phyloP scores from a whole-genome alignment of 1,139 yeast species.

The Maudiozyma humilis region DNA sequence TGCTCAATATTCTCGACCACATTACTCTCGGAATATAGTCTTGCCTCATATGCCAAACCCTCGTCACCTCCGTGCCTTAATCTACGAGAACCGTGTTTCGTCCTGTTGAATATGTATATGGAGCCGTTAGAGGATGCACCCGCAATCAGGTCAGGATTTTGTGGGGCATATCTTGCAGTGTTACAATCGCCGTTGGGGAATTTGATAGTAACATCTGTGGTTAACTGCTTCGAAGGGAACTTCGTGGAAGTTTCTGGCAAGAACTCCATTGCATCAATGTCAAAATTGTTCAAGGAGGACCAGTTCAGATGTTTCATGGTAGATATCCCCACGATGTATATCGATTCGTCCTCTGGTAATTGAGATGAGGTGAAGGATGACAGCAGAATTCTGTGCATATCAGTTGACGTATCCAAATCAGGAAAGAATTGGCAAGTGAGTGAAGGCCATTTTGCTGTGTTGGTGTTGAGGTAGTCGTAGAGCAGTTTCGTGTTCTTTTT shows the following conservation, averaged over 20 bases:
- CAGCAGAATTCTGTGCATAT: slow-evolving; percentile 26
- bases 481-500: slow-evolving; percentile 64
- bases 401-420: slow-evolving; percentile 31
- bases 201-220: slow-evolving; percentile 22
- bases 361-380: slow-evolving; percentile 32
- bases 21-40: slow-evolving; percentile 8
- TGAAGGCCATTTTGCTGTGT: slow-evolving; percentile 75
- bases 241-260: slow-evolving; percentile 26
- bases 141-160: slow-evolving; percentile 60
- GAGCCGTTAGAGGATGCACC: slow-evolving; percentile 73
- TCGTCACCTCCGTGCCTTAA: slow-evolving; percentile 7
- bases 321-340: slow-evolving; percentile 26
- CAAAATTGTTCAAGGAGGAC: slow-evolving; percentile 32
- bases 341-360: slow-evolving; percentile 29
- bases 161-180: slow-evolving; percentile 72
- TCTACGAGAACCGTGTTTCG: slow-evolving; percentile 32
- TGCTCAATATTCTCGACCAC: slow-evolving; percentile 8
- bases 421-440: slow-evolving; percentile 71
- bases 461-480: slow-evolving; percentile 68
- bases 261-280: slow-evolving; percentile 32
- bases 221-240: slow-evolving; percentile 27
- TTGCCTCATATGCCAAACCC: slow-evolving; percentile 11
- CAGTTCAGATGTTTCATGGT: slow-evolving; percentile 27
- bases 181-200: slow-evolving; percentile 47
- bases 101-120: slow-evolving; percentile 57